Percentiles rank a stretch among this genome's conserved stretches.
These are phyloP conservation scores for Eucalyptus regnans DNA, from an alignment of 345 rosid species.

Conservation along the genomic window DNA sequence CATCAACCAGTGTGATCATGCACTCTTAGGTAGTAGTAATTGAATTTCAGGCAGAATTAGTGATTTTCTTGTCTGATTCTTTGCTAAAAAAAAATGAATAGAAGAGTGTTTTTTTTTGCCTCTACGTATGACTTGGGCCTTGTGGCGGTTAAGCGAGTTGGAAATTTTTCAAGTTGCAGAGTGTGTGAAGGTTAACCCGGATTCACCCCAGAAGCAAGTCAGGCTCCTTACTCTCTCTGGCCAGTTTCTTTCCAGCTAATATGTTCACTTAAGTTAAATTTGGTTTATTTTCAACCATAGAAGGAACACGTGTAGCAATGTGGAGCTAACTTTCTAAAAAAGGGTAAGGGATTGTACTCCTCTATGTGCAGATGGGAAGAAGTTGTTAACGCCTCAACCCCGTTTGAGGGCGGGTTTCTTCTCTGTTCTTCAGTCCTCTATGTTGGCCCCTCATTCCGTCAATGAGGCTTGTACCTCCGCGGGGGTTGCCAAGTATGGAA, in stretches of 20 bases:
- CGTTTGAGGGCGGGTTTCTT: constrained; percentile 80
- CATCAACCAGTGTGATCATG: background rate
- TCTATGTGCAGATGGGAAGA: constrained; percentile 44
- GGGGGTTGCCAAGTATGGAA: constrained; percentile 77
- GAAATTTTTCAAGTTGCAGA: constrained; percentile 38
- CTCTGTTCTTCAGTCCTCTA: constrained; percentile 45
- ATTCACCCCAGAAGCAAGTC: constrained; percentile 92
- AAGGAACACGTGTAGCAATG: background rate
- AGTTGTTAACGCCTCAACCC: constrained; percentile 79
- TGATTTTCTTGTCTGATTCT: background rate
- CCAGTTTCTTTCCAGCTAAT: constrained; percentile 12
- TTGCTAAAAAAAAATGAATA: background rate
- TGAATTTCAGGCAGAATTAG: background rate
- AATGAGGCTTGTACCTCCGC: constrained; percentile 66
- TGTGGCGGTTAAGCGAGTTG: constrained; percentile 9
- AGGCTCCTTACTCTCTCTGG: constrained; percentile 62
- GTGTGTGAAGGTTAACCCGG: constrained; percentile 80
- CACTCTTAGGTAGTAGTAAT: background rate
- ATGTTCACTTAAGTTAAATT: background rate
- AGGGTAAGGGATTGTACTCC: background rate
- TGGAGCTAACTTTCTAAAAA: background rate
- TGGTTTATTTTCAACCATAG: background rate
- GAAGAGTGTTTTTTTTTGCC: background rate
- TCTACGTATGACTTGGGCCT: background rate
- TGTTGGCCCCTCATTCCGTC: constrained; percentile 31